Evolutionary conservation across 495 filamentous ascomycete species (phyloP), one percentile per base, ranked within the genome.

Genomic region (Astrocystis sublimbata): DNA sequence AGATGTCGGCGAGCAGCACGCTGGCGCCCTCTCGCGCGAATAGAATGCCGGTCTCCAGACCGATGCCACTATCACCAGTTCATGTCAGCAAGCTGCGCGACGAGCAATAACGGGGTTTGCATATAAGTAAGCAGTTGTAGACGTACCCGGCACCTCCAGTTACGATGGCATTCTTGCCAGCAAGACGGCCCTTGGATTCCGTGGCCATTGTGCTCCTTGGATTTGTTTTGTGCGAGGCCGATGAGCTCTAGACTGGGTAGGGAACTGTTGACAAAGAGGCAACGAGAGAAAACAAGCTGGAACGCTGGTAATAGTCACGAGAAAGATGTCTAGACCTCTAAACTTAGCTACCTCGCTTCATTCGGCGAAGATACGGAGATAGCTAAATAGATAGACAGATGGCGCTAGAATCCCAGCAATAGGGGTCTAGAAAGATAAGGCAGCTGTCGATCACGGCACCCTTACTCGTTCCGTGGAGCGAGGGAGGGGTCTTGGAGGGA

Each of bases 91-190:
- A 65, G 61, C 42, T 50, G 67, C 45, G 51, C 2, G 15, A 54
- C 64, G 21, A 17, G 9, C 30, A 6, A 49, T 12, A 1, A 23
- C 17, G 26, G 1, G 21, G 30, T 47, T n/a, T 24, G 36, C 4
- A 4, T 38, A 46, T 13, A n/a, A 33, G 19, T 33, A 13, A 5
- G 54, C n/a, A 2, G 28, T 31, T 7, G 36, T 33, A 6, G 24
- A 81, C 87, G 71, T 84, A 97, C 92, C 92, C 90, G 60, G 89
- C 93, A 33, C 89, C 93, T 72, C 93, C 93, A 19, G 94, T 98
- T 69, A 98, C 84, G 65, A 98, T 87, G 73, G 91, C 91, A 76
- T 96, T 96, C 78, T 97, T 98, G 75, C 91, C 92, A 50, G 86
- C 80, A 21, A 98, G 81, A 73, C 93, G 89, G 60, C 84, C 84